Evolutionary conservation across 2,329 filamentous ascomycete genomes (phyloP).

Genomic region (Colletotrichum lentis): DNA sequence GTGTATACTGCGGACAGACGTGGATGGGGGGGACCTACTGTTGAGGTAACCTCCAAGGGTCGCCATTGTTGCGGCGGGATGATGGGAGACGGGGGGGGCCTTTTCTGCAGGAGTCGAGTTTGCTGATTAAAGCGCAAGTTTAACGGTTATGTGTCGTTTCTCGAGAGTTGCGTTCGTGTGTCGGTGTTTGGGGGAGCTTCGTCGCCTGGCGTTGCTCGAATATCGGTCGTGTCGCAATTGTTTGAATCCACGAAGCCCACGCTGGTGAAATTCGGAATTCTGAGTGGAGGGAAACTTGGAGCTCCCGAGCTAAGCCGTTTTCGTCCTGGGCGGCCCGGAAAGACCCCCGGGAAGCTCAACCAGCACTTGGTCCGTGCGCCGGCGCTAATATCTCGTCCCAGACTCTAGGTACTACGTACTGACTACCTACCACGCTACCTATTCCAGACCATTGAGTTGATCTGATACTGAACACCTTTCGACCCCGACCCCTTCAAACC

Average conservation of each 20-base stretch:
- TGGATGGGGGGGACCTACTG: slow-evolving; percentile 46
- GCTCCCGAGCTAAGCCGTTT: slow-evolving; percentile 30
- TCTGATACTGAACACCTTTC: not conserved
- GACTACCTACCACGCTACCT: no score
- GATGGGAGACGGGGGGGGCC: not conserved
- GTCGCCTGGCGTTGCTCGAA: not conserved
- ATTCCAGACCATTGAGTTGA: not conserved
- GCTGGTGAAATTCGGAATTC: slow-evolving; percentile 34
- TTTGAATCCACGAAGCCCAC: slow-evolving; percentile 2
- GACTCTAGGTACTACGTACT: not conserved
- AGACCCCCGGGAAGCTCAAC: slow-evolving; percentile 4
- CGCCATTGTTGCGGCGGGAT: slow-evolving; percentile 48
- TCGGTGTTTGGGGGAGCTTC: not conserved
- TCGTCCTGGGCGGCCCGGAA: slow-evolving; percentile 4
- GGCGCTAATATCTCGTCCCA: not conserved
- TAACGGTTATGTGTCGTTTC: not conserved
- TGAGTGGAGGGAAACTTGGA: slow-evolving; percentile 28
- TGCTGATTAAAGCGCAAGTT: not conserved
- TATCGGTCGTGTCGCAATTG: slow-evolving; percentile 17
- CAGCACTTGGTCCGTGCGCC: slow-evolving; percentile 15
- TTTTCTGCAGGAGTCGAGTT: no score
- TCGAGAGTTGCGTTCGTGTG: not conserved
- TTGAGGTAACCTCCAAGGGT: slow-evolving; percentile 56
- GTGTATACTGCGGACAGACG: slow-evolving; percentile 36
- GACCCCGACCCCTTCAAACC: not conserved